Evolutionary conservation across 768 basidiomycete species (phyloP), one percentile per base, ranked within the genome.

Genomic region (Tulasnella sp.): DNA sequence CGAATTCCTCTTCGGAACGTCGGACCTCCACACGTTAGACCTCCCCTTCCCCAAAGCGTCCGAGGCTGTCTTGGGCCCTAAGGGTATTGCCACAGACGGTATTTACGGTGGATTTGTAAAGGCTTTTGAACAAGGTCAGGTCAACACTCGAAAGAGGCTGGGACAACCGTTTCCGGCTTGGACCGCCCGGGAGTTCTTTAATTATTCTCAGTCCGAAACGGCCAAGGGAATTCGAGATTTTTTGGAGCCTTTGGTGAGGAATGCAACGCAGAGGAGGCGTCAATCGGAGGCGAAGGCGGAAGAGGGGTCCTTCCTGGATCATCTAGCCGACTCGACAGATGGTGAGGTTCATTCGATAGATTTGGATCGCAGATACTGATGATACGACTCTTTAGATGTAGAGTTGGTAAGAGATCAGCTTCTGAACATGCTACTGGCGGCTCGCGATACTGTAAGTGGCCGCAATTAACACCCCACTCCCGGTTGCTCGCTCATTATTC

Each of bases 391-490:
- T 24, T 27, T 53, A 45, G 50, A 63, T 43, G 13, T 42, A 2
- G 9, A 19, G 2, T 10, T 54, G 8, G 41, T 61, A 15, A 61
- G 43, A 52, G 61, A 49, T 45, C 32, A 63, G 38, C 52, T 63
- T 5, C 61, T 63, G 17, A 63, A 63, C 50, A 65, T 70, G 38
- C 62, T 72, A 0, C 60, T 73, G 2, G 71, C 71, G 5, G 64
- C 70, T 26, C 61, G 70, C 19, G 72, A 73, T 61, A 72, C 72
- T 1, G 70, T 69, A 30, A 63, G 69, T 55, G n/a, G 51, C 48
- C 48, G 10, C 48, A 10, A 11, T 11, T 11, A 11, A 11, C n/a
- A 11, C 41, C 11, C 41, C n/a, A 43, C 41, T 11, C 41, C 11
- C 41, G 11, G 41, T 11, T 11, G 19, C 41, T 43, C 19, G 26